Evolutionary conservation across 164 flowering plant species (phyloP).

Genomic region (Annona squamosa): DNA sequence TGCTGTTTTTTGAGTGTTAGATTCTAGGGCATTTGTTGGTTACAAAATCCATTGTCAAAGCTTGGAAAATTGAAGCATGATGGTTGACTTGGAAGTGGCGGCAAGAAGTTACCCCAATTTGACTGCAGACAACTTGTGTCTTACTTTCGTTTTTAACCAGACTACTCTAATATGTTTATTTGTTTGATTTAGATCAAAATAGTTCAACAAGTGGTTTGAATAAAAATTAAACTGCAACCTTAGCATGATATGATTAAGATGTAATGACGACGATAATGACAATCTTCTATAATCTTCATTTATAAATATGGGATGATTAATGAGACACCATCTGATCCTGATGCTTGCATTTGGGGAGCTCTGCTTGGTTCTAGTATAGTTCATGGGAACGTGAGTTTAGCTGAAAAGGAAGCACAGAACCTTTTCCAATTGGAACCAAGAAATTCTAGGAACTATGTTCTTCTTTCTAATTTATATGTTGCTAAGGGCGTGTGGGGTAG

Average conservation of each 20-base stretch:
- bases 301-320: conserved; percentile 35
- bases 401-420: conserved; percentile 51
- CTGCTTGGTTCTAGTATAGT: conserved; percentile 67
- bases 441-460: conserved; percentile 68
- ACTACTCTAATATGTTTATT: too few relatives aligned
- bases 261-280: too few relatives aligned
- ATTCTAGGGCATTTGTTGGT: background rate
- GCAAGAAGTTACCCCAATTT: background rate
- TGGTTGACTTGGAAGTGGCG: background rate
- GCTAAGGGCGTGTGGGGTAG: conserved; percentile 63
- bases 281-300: too few relatives aligned
- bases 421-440: conserved; percentile 63
- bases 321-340: conserved; percentile 56
- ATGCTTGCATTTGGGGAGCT: conserved; percentile 86
- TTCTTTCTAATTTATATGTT: conserved; percentile 72
- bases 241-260: too few relatives aligned
- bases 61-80: background rate
- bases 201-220: too few relatives aligned
- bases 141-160: too few relatives aligned
- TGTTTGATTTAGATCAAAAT: too few relatives aligned
- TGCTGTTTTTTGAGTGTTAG: background rate
- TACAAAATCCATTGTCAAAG: background rate
- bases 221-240: too few relatives aligned
- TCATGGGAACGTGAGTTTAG: conserved; percentile 49
- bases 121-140: background rate